phyloP scores from a whole-genome alignment of 179 eudicot species.

The Silene noctiflora region DNA sequence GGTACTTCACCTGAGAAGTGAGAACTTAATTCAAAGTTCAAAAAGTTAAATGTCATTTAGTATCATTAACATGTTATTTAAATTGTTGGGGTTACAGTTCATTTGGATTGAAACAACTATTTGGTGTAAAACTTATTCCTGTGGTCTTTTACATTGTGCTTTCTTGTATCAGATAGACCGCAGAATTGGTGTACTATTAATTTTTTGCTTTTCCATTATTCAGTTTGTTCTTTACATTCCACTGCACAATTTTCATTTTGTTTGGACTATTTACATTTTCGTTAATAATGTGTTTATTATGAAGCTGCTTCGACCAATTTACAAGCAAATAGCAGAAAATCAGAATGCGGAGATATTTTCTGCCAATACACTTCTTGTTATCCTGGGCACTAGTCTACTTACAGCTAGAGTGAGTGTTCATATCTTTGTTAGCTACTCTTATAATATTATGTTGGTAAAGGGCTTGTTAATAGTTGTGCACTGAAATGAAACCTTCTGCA shows the following conservation, averaged over 20 bases:
- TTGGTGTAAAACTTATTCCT: too few species aligned
- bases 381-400: slow-evolving; percentile 92
- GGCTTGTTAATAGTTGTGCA: not conserved
- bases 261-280: not conserved
- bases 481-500: not conserved
- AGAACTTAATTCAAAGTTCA: not conserved
- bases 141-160: not conserved
- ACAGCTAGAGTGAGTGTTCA: slow-evolving; percentile 76
- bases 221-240: not conserved
- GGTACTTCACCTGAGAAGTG: not conserved
- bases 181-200: too few species aligned
- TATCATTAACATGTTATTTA: not conserved
- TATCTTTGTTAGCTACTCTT: slow-evolving; percentile 4
- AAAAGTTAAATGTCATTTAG: not conserved
- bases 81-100: not conserved
- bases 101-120: not conserved
- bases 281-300: slow-evolving; percentile 16
- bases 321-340: slow-evolving; percentile 93
- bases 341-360: slow-evolving; percentile 99
- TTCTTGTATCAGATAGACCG: not conserved
- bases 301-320: slow-evolving; percentile 98
- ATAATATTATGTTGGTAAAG: not conserved
- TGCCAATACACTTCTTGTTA: slow-evolving; percentile 94
- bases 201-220: not conserved
- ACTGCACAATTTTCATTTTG: not conserved